Evolutionary conservation across 192 early-diverging fungal genomes (phyloP), one percentile per base, ranked within the genome.

Genomic region (Chytriomyces sp.): DNA sequence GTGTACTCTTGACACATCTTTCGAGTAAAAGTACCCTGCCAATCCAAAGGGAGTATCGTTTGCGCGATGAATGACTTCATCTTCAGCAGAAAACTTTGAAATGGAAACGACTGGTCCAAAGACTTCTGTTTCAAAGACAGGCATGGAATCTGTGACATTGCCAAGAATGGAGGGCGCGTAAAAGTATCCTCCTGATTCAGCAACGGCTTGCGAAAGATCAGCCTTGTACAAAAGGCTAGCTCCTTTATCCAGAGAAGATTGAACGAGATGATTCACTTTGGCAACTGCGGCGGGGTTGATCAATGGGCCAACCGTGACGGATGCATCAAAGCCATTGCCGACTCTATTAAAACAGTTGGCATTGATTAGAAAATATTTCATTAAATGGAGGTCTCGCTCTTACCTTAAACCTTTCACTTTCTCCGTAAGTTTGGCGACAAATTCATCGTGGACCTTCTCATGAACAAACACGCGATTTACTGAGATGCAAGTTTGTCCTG

Each of bases 71-170:
- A 97, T 46, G 4, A 94, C 94, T 75, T 86, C 82, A 1, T 93
- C 91, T 68, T 96, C 94, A 16, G 88, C 88, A 0, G 88, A 73
- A 79, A 98, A 98, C 16, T 72, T 83, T 80, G 88, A 92, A 44
- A 98, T 82, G 11, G 87, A 90, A 44, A 92, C 93, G 28, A 98
- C 87, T 7, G 96, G 96, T 7, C 96, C 96, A 89, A 98, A 98
- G 6, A 92, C 93, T 81, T 98, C 96, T 79, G 95, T 93, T 20
- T 77, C 82, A 35, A 88, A 78, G 63, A 97, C 89, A 13, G 75
- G 74, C 91, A 94, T 93, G 43, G 87, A 83, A 45, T 87, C 83
- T 7, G 83, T 86, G 79, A 94, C 90, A n/a, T 88, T 85, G 1
- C 84, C 82, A 13, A 97, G 76, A 23, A 97, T 86, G 1, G 96